A percentile compares a stretch with the other conserved stretches of the same genome.
These are phyloP conservation scores for Xylaria sp. DNA, from an alignment of 2,329 filamentous ascomycete genomes.

Conservation along the genomic window DNA sequence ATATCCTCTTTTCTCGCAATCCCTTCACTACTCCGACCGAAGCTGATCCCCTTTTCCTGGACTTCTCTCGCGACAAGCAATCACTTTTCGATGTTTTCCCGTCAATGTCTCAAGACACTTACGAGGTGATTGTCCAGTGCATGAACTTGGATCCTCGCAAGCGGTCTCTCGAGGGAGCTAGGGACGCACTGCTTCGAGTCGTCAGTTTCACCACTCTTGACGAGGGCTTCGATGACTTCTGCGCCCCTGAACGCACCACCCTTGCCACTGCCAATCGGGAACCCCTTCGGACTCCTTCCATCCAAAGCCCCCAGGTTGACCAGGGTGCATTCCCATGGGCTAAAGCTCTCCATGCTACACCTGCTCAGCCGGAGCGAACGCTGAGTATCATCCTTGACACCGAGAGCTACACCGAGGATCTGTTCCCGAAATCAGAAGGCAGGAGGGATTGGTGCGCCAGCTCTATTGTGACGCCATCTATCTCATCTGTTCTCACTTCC, in stretches of 20 bases:
- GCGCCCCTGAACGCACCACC: constrained; percentile 79
- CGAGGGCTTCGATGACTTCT: constrained; percentile 93
- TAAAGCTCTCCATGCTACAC: constrained; percentile 83
- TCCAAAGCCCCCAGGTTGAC: constrained; percentile 86
- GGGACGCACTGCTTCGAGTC: constrained; percentile 80
- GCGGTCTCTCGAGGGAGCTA: constrained; percentile 82
- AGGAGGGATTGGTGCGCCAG: constrained; percentile 82
- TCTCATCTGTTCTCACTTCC: constrained; percentile 87
- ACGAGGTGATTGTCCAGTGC: constrained; percentile 89
- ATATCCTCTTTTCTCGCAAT: constrained; percentile 96
- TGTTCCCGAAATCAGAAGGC: constrained; percentile 82
- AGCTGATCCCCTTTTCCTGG: constrained; percentile 90
- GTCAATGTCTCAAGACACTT: constrained; percentile 98
- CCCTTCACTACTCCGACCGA: constrained; percentile 92
- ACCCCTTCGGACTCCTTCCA: constrained; percentile 92
- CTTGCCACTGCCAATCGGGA: constrained; percentile 90
- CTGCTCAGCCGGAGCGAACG: constrained; percentile 78
- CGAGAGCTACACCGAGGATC: constrained; percentile 82
- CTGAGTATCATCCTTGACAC: constrained; percentile 87
- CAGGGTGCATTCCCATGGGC: constrained; percentile 93
- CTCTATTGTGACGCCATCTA: constrained; percentile 80
- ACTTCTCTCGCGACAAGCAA: constrained; percentile 93
- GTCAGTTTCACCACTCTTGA: constrained; percentile 95
- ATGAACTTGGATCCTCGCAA: constrained; percentile 91
- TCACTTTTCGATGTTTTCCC: constrained; percentile 98